phyloP scores from a whole-genome alignment of 2,329 filamentous ascomycete species.

The Penicillium sclerotigenum region DNA sequence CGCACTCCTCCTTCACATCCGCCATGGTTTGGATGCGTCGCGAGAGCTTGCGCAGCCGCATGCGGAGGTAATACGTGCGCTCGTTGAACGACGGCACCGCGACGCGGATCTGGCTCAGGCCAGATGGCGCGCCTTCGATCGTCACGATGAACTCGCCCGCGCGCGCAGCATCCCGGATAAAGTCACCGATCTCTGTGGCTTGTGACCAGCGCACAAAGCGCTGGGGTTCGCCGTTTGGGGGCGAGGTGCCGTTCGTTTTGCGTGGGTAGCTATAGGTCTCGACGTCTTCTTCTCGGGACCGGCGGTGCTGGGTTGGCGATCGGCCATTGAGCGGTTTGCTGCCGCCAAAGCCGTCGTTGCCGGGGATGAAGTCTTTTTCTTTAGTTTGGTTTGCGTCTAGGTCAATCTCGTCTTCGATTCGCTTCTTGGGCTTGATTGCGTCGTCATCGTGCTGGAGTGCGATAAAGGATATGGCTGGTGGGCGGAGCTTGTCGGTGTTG shows the following conservation, averaged over 20 bases:
- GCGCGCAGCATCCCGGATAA: slow-evolving; percentile 83
- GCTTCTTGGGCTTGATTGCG: slow-evolving; percentile 44
- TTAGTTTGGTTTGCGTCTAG: slow-evolving; percentile 41
- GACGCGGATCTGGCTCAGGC: slow-evolving; percentile 66
- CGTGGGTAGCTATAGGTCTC: slow-evolving; percentile 70
- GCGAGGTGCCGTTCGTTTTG: slow-evolving; percentile 29
- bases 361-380: slow-evolving; percentile 3
- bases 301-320: slow-evolving; percentile 42
- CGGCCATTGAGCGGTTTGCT: not conserved
- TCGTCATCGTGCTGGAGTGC: slow-evolving; percentile 71
- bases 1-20: slow-evolving; percentile 76
- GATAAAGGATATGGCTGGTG: slow-evolving; percentile 73
- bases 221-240: slow-evolving; percentile 17
- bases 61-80: slow-evolving; percentile 82
- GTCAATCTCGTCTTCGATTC: slow-evolving; percentile 33
- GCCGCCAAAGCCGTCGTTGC: slow-evolving; percentile 6
- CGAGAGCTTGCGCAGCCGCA: slow-evolving; percentile 69
- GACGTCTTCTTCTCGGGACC: slow-evolving; percentile 57
- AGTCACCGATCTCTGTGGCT: slow-evolving; percentile 88
- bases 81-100: slow-evolving; percentile 85
- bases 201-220: slow-evolving; percentile 84
- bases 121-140: slow-evolving; percentile 66
- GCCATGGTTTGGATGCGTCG: slow-evolving; percentile 66
- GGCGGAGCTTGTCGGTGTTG: slow-evolving; percentile 62
- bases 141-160: slow-evolving; percentile 81